These are phyloP conservation scores for Ophiostoma perfectum DNA, from an alignment of 2,329 filamentous ascomycete genomes.

Conservation along the genomic window DNA sequence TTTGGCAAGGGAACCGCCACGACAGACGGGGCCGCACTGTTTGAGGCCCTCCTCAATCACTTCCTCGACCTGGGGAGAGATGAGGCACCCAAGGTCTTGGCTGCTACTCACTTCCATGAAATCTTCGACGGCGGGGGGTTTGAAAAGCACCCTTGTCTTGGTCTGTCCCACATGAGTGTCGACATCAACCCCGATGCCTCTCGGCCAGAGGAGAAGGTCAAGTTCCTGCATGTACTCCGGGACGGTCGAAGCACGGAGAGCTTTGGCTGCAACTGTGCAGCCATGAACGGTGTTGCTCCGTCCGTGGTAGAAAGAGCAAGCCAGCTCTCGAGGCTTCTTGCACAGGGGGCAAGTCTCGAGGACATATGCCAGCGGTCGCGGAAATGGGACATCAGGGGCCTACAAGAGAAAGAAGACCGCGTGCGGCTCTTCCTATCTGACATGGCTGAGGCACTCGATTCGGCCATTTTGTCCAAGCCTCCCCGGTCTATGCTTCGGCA, in stretches of 20 bases:
- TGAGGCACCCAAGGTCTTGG: slow-evolving; percentile 52
- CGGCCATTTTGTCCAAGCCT: background rate
- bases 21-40: slow-evolving; percentile 54
- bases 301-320: slow-evolving; percentile 71
- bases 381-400: slow-evolving; percentile 51
- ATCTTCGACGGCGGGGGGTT: slow-evolving; percentile 64
- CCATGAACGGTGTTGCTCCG: slow-evolving; percentile 73
- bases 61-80: slow-evolving; percentile 43
- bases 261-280: slow-evolving; percentile 80
- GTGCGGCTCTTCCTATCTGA: slow-evolving; percentile 52
- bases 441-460: slow-evolving; percentile 19
- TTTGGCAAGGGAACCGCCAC: slow-evolving; percentile 65
- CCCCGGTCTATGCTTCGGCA: background rate
- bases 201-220: slow-evolving; percentile 56
- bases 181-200: slow-evolving; percentile 49
- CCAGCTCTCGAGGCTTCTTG: slow-evolving; percentile 61
- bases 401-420: slow-evolving; percentile 61
- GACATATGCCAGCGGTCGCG: slow-evolving; percentile 65
- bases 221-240: slow-evolving; percentile 66
- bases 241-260: slow-evolving; percentile 69
- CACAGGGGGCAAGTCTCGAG: slow-evolving; percentile 69
- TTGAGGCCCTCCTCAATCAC: slow-evolving; percentile 53
- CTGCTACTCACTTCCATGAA: slow-evolving; percentile 63
- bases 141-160: slow-evolving; percentile 43
- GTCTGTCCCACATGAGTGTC: slow-evolving; percentile 68